Percentiles rank a stretch among this genome's conserved stretches.
Conservation (phyloP, 768 basidiomycete genomes). For the Trametes maxima region DNA sequence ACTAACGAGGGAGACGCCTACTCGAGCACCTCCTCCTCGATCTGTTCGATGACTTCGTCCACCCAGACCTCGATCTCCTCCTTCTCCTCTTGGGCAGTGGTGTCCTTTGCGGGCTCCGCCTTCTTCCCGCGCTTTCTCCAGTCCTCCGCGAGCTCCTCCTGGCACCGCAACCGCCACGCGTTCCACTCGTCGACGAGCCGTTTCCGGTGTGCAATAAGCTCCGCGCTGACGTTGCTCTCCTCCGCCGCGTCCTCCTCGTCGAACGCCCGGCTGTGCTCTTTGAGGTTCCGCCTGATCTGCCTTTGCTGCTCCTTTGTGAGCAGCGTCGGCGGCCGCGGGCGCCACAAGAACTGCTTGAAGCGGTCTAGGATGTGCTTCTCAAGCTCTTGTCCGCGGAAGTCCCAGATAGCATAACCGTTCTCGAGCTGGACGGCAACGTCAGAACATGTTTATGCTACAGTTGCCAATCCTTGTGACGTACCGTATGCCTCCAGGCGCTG, state of each 20-base stretch:
- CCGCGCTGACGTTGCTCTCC: slow-evolving; percentile 92
- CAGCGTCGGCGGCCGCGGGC: slow-evolving; percentile 89
- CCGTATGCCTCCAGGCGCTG: slow-evolving; percentile 93
- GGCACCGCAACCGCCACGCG: slow-evolving; percentile 84
- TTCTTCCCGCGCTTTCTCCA: slow-evolving; percentile 42
- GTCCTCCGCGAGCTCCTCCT: slow-evolving; percentile 64
- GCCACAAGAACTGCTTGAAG: slow-evolving; percentile 99
- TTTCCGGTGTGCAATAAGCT: slow-evolving; percentile 86
- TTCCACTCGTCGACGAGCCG: slow-evolving; percentile 99
- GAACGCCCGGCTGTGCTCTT: slow-evolving; percentile 88
- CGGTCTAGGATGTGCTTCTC: slow-evolving; percentile 85
- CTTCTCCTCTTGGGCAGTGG: slow-evolving; percentile 55
- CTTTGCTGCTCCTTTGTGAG: slow-evolving; percentile 88
- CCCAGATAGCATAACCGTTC: slow-evolving; percentile 96
- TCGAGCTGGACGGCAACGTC: slow-evolving; percentile 66
- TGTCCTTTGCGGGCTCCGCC: slow-evolving; percentile 34
- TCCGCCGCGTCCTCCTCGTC: slow-evolving; percentile 98
- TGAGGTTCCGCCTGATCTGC: slow-evolving; percentile 82
- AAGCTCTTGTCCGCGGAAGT: slow-evolving; percentile 97
- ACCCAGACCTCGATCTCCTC: slow-evolving; percentile 95
- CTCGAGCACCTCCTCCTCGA: slow-evolving; percentile 76
- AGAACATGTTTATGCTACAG: background rate
- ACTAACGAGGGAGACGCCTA: slow-evolving; percentile 20
- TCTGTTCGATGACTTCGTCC: slow-evolving; percentile 91
- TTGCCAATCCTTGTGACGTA: slow-evolving; percentile 41